Conservation (phyloP, 2,329 filamentous ascomycete genomes). For the Podosphaera aphanis region DNA sequence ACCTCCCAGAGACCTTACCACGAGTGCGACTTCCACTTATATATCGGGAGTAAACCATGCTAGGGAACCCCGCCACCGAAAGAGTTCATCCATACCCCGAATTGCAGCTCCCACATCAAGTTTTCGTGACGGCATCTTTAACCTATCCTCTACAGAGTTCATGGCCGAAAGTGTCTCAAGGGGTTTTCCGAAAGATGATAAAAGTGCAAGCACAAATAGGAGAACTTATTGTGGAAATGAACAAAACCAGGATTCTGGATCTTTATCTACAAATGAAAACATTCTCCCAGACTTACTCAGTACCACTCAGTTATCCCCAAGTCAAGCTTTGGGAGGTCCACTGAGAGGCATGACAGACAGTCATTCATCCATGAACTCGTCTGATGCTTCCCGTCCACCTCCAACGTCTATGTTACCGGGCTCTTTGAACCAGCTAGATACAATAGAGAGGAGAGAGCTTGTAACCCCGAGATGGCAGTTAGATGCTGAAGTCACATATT, state of each 20-base stretch:
- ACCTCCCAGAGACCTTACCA: neutral
- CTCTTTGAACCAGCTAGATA: neutral
- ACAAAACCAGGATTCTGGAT: neutral
- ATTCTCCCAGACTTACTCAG: neutral
- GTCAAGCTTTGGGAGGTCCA: neutral
- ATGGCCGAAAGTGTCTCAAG: too few relatives aligned
- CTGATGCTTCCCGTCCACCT: neutral
- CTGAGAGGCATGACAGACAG: neutral
- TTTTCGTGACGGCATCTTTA: too few relatives aligned
- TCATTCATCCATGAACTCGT: too few relatives aligned
- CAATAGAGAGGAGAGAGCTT: conserved; percentile 19
- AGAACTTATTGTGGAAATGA: neutral
- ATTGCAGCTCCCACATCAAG: neutral
- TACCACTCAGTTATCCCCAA: neutral
- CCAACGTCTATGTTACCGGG: neutral
- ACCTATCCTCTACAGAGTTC: too few relatives aligned
- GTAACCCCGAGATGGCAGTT: conserved; percentile 66
- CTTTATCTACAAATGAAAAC: neutral
- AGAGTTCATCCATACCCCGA: neutral
- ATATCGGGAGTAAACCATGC: neutral
- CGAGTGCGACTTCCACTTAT: too few relatives aligned
- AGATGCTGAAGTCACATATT: conserved; percentile 58
- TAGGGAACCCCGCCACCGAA: neutral
- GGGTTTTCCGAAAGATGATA: too few relatives aligned
- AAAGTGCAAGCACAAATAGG: too few relatives aligned